Conservation (phyloP, 306 rosid genomes). For the Aeschynomene evenia region DNA sequence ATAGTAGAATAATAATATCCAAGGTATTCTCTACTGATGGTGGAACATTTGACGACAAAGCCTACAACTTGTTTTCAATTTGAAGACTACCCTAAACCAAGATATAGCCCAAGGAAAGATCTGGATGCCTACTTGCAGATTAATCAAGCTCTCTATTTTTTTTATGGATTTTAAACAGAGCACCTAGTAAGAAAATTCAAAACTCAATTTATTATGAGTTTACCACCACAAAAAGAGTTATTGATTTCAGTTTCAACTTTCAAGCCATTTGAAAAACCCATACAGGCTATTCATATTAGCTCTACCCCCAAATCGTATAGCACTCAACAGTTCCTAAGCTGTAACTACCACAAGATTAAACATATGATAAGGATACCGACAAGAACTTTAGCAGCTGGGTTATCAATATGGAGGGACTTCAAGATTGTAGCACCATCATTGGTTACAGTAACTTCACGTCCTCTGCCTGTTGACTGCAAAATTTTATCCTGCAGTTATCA, state of each 20-base stretch:
- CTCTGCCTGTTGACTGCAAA: conserved; percentile 95
- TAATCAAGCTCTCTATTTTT: neutral
- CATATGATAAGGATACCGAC: conserved; percentile 80
- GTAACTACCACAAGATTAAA: conserved; percentile 2
- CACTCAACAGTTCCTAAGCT: neutral
- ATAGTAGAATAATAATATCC: neutral
- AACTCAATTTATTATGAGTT: no score
- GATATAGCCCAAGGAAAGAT: neutral
- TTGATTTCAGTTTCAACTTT: neutral
- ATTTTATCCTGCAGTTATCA: conserved; percentile 74
- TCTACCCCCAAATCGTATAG: neutral
- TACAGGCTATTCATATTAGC: neutral
- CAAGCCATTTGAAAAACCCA: neutral
- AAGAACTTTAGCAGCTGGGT: conserved; percentile 98
- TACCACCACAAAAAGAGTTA: neutral
- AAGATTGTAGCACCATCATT: conserved; percentile 98
- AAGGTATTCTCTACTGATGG: neutral
- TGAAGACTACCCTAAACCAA: neutral
- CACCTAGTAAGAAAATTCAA: no score
- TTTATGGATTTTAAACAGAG: no score
- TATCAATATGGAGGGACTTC: conserved; percentile 94
- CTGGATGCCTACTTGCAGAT: neutral
- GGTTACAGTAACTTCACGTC: conserved; percentile 77
- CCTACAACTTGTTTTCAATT: neutral
- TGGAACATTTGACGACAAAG: neutral